Conservation (phyloP, 257 asterid genomes). For the Agastache rugosa region DNA sequence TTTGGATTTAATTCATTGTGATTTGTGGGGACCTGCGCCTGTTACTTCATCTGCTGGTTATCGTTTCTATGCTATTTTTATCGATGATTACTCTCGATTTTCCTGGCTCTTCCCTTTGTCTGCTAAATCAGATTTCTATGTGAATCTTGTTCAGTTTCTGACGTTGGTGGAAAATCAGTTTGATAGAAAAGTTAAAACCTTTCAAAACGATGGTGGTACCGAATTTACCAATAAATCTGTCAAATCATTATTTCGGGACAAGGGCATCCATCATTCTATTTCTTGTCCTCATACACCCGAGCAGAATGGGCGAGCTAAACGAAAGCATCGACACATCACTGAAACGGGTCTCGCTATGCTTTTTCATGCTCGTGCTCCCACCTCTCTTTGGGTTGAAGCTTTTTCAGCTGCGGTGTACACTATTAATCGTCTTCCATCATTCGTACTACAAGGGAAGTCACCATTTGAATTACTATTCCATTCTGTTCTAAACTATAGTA, state of each 20-base stretch:
- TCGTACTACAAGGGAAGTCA: not conserved
- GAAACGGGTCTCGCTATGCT: not conserved
- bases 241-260: not conserved
- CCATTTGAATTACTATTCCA: not conserved
- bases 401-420: not conserved
- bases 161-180: not conserved
- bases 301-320: not conserved
- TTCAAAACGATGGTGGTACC: not conserved
- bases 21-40: not conserved
- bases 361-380: not conserved
- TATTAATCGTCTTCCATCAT: not conserved
- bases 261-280: not conserved
- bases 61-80: not conserved
- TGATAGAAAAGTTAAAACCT: not conserved
- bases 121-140: not conserved
- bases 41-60: not conserved
- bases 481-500: not conserved
- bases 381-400: constrained; percentile 13
- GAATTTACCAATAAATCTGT: too few species aligned
- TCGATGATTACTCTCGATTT: not conserved
- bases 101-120: not conserved
- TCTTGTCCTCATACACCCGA: constrained; percentile 9
- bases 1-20: constrained; percentile 1
- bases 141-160: not conserved
- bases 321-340: not conserved